These are phyloP conservation scores for Botrytis aclada DNA, from an alignment of 2,329 filamentous ascomycete species.

Conservation along the genomic window DNA sequence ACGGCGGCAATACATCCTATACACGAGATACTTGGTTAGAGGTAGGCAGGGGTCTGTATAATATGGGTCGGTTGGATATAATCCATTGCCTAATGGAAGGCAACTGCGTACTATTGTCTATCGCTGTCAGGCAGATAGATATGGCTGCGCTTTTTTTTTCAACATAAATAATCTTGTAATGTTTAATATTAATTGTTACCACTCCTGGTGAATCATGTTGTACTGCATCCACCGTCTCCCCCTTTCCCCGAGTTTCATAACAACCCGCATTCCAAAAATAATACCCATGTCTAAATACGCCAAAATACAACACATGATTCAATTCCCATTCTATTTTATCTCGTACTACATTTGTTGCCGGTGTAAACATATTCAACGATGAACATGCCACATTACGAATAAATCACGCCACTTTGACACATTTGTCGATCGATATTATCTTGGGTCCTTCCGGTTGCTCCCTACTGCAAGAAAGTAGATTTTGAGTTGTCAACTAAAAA, in stretches of 20 bases:
- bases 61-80: background rate
- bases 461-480: too few relatives aligned
- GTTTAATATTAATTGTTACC: background rate
- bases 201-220: background rate
- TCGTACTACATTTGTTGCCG: background rate
- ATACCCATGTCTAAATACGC: background rate
- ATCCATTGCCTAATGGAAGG: background rate
- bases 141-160: background rate
- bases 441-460: background rate
- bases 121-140: background rate
- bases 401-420: conserved; percentile 17
- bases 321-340: background rate
- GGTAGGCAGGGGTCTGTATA: too few relatives aligned
- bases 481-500: background rate
- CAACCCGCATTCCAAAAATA: background rate
- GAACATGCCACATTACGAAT: conserved; percentile 13
- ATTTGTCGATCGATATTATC: background rate
- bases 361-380: background rate
- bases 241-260: background rate
- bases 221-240: background rate
- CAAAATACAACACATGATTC: background rate
- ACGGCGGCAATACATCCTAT: too few relatives aligned
- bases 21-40: background rate
- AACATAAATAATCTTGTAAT: background rate
- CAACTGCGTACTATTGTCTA: background rate